phyloP scores from a whole-genome alignment of 2,329 filamentous ascomycete species.

The Fusarium luffae region DNA sequence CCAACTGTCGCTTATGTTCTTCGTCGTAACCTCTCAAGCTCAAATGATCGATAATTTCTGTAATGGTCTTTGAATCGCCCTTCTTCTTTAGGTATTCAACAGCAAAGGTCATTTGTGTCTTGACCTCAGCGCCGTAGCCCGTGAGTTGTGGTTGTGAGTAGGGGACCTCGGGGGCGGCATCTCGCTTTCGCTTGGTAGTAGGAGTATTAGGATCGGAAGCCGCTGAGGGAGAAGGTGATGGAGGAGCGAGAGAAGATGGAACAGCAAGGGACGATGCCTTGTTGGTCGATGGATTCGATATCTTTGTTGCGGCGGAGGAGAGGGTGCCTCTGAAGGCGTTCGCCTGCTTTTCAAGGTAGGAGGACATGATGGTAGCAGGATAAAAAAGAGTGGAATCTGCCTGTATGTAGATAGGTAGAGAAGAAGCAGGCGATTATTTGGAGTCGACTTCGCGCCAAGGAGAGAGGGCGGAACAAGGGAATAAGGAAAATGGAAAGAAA shows the following conservation, averaged over 20 bases:
- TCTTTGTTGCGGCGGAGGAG: slow-evolving; percentile 71
- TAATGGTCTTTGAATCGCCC: slow-evolving; percentile 74
- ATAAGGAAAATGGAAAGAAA: slow-evolving; percentile 14
- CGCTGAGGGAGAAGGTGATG: slow-evolving; percentile 71
- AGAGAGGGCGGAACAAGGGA: slow-evolving; percentile 28
- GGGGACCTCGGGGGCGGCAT: slow-evolving; percentile 62
- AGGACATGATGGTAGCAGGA: slow-evolving; percentile 63
- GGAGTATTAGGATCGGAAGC: slow-evolving; percentile 71
- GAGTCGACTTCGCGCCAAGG: slow-evolving; percentile 15
- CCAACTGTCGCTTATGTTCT: slow-evolving; percentile 71
- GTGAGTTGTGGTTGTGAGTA: slow-evolving; percentile 83
- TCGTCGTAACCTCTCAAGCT: slow-evolving; percentile 74
- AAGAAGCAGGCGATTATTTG: neutral
- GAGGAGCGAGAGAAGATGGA: slow-evolving; percentile 60
- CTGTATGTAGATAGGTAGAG: neutral
- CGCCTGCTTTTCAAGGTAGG: slow-evolving; percentile 73
- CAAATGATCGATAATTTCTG: slow-evolving; percentile 83
- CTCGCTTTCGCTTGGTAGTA: slow-evolving; percentile 71
- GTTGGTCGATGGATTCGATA: slow-evolving; percentile 60
- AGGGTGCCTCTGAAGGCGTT: slow-evolving; percentile 71
- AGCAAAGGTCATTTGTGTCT: slow-evolving; percentile 89
- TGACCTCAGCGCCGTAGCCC: slow-evolving; percentile 80
- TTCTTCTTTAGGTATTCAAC: slow-evolving; percentile 84
- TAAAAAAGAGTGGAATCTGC: slow-evolving; percentile 17
- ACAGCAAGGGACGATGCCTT: slow-evolving; percentile 49